phyloP scores from a whole-genome alignment of 495 filamentous ascomycete species.

The Podospora pseudocomata region DNA sequence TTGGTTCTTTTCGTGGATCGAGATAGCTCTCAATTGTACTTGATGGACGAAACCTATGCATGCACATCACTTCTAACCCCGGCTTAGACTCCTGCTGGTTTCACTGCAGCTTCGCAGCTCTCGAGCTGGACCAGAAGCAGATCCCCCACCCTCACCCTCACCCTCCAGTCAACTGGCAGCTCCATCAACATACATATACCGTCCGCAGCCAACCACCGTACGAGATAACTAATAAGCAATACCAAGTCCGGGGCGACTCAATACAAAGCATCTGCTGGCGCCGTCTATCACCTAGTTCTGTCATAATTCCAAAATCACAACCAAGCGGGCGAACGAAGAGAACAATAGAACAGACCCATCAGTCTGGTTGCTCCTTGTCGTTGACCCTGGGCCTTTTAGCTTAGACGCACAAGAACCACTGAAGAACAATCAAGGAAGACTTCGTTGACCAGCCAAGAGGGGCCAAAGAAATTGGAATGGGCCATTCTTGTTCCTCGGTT shows the following conservation, averaged over 20 bases:
- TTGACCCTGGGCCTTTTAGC: not conserved
- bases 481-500: not conserved
- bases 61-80: not conserved
- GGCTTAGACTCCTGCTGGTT: not conserved
- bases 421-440: not conserved
- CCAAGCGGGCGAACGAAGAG: not conserved
- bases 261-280: not conserved
- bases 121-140: not conserved
- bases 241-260: not conserved
- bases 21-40: not conserved
- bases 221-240: not conserved
- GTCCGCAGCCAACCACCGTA: not conserved
- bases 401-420: not conserved
- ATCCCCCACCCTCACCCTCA: not conserved
- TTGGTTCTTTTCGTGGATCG: not conserved
- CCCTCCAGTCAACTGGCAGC: not conserved
- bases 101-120: not conserved
- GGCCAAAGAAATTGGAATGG: not conserved
- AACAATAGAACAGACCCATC: constrained; percentile 13
- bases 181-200: not conserved
- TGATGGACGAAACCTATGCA: not conserved
- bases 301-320: not conserved
- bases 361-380: constrained; percentile 15
- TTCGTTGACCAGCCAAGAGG: not conserved
- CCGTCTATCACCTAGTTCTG: not conserved